These are phyloP conservation scores for Serendipita indica DNA, from an alignment of 768 basidiomycete genomes.

Conservation along the genomic window DNA sequence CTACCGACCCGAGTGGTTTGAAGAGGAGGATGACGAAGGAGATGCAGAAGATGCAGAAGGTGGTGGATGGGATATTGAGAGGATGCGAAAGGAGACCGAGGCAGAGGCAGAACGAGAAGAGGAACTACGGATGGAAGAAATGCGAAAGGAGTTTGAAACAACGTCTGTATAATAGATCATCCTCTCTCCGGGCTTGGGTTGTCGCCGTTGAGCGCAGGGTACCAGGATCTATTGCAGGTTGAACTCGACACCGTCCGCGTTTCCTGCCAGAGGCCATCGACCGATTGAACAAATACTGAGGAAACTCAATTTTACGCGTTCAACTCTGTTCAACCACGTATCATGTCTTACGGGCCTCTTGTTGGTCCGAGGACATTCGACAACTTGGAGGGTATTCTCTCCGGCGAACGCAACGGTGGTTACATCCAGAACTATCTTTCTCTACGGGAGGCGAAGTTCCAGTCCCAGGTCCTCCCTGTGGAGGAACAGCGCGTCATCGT, in stretches of 20 bases:
- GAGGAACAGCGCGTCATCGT: too few species aligned
- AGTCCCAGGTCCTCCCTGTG: too few species aligned
- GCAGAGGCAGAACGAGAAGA: constrained; percentile 29
- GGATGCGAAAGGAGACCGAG: constrained; percentile 48
- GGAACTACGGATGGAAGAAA: constrained; percentile 15
- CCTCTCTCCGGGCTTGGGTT: too few species aligned
- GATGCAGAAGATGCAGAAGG: constrained; percentile 6
- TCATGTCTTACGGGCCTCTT: too few species aligned
- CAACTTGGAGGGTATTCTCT: too few species aligned
- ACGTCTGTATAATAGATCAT: too few species aligned
- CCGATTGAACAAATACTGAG: not conserved
- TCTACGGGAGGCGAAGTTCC: too few species aligned
- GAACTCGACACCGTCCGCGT: not conserved
- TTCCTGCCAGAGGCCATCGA: not conserved
- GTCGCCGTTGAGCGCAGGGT: not conserved
- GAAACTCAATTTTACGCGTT: not conserved
- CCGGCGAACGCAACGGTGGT: too few species aligned
- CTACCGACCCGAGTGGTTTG: constrained; percentile 94
- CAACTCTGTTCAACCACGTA: too few species aligned
- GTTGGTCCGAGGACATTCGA: too few species aligned
- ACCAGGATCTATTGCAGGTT: not conserved
- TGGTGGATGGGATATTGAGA: constrained; percentile 36
- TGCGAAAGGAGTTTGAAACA: not conserved
- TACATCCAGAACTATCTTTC: too few species aligned
- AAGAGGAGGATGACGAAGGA: constrained; percentile 46